Evolutionary conservation across 2,329 filamentous ascomycete genomes (phyloP), one percentile per base, ranked within the genome.

Genomic region (Alternaria triticina): DNA sequence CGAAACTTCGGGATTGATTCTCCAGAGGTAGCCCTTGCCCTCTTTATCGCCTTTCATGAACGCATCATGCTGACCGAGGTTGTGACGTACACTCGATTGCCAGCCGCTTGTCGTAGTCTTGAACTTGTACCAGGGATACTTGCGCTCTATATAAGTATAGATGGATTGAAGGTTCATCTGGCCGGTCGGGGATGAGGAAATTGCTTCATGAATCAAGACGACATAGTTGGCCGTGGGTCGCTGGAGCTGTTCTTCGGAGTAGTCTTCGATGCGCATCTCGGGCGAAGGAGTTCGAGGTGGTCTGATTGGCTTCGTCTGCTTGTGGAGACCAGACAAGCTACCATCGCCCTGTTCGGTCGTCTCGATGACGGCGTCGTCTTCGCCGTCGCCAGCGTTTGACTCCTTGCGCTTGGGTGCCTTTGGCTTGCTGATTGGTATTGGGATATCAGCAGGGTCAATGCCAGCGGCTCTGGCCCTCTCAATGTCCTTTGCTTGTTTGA

Each of bases 181-280:
- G 6, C 83, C 83, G 20, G 81, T 85, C 27, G 81, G 81, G 40
- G 87, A 85, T 40, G 87, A 85, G 2, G 86, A 84, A 28, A 90
- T 83, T 13, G 86, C 85, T 73, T 90, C 88, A 69, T 89, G 88
- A 57, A 90, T 88, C 45, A 90, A 83, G 25, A 88, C 84, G 9
- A 89, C 87, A 70, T 90, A 90, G 33, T 89, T 89, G 64, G 86
- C 84, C 5, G 83, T 84, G 3, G 88, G 88, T 78, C 92, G 91
- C 61, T 89, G 87, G 54, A 94, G 83, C 79, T 94, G 90, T 73
- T 94, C 91, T 36, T 90, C 88, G 1, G 90, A 92, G 76, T 90
- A 85, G 70, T 91, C 90, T 55, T 86, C 86, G 45, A 86, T 83
- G 12, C 87, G 85, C 78, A 88, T 89, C 68, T 88, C 86, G 1